Evolutionary conservation across 2,329 filamentous ascomycete genomes (phyloP).

Genomic region (Magnaporthiopsis poae): DNA sequence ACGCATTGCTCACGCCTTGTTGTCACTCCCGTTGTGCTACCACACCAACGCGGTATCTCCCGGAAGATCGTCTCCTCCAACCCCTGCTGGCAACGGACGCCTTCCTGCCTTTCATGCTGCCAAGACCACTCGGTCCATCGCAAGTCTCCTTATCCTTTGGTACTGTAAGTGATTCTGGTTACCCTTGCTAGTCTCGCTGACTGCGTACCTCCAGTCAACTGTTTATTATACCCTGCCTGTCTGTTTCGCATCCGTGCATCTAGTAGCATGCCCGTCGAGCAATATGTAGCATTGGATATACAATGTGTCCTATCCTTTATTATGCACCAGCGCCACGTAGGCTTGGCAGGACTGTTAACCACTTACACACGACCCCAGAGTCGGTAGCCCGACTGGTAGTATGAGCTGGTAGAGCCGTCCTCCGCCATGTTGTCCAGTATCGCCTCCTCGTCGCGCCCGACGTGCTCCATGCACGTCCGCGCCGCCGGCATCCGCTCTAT

Average conservation of each 20-base stretch:
- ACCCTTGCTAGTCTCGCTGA: neutral
- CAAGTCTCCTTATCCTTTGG: neutral
- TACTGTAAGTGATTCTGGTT: constrained; percentile 1
- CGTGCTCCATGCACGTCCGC: constrained; percentile 8
- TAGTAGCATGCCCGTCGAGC: neutral
- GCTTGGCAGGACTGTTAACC: neutral
- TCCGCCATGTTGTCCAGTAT: constrained; percentile 14
- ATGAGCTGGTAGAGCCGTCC: neutral
- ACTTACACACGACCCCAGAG: neutral
- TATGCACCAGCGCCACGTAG: neutral
- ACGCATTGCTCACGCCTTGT: neutral
- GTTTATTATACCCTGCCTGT: neutral
- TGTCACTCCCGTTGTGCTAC: neutral
- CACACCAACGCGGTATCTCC: neutral
- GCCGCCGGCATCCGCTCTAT: constrained; percentile 9
- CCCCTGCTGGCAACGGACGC: neutral
- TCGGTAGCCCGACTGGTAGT: constrained; percentile 1
- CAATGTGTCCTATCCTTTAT: neutral
- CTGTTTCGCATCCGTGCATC: neutral
- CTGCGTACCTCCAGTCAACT: neutral
- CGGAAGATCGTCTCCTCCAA: neutral
- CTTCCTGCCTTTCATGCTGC: constrained; percentile 8
- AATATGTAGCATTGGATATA: neutral
- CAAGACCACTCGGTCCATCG: neutral
- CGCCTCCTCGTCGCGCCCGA: constrained; percentile 10